Base-by-base conservation (phyloP, 192 early-diverging fungal species). In the Umbelopsis sp. region DNA sequence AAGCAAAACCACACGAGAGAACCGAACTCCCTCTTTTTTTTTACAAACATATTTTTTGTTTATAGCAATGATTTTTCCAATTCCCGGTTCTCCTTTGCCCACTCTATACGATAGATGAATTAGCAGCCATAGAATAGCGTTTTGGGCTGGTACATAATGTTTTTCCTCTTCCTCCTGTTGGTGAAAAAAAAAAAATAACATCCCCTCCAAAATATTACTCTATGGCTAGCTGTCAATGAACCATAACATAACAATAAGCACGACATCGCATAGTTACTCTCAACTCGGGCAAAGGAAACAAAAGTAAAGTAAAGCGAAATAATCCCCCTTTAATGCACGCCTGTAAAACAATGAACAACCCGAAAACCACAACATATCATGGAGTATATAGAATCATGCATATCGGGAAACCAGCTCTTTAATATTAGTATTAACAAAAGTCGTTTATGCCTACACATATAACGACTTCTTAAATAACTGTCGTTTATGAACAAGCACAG, bases 111-210 rank as follows among this genome's bases (percentile, higher is more conserved):
- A 62, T 62, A 62, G 56, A 62, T 26, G 31, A 59, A 32, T 26
- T 59, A 26, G 54, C 56, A 62, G 56, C 56, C 56, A 36, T 62
- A 62, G 56, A 62, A 22, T 29, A 53, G 52, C 52, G 52, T 53
- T 26, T 53, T 32, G 56, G 56, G 47, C 56, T 62, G 56, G 56
- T 62, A 32, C 56, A 62, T 62, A 62, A 20, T 62, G 31, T 62
- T 34, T 62, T 29, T 17, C 34, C 34, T 10, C 34, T 32, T 32
- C 31, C 54, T 59, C 8, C 14, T 34, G 29, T 62, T 29, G 56
- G 29, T 62, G 12, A 25, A 21, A 26, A 53, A 7, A 53, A 26
- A 53, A 53, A 53, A 53, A 29, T 53, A 24, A 22, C 11, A 8
- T 26, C 9, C 22, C 52, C 52, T 11, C 6, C 22, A 25, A 21